These are phyloP conservation scores for Aspergillus coremiiformis DNA, from an alignment of 495 filamentous ascomycete genomes.

Conservation along the genomic window DNA sequence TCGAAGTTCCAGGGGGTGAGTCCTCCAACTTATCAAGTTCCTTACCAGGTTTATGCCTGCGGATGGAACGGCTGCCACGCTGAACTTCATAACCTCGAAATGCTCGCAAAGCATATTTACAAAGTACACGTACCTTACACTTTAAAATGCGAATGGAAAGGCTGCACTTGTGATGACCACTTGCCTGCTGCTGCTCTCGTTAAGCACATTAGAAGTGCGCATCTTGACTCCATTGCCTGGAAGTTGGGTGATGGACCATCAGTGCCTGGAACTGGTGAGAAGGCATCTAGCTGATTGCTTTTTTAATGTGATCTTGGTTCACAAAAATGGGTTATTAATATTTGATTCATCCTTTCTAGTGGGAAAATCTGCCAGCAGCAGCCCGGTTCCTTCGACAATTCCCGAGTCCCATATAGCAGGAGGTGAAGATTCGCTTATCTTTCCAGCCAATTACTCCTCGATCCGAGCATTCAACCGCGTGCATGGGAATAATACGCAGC, in stretches of 20 bases:
- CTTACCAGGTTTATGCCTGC: conserved; percentile 50
- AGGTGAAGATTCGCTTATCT: conserved; percentile 26
- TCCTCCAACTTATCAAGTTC: conserved; percentile 1
- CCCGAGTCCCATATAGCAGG: conserved; percentile 16
- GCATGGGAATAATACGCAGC: conserved; percentile 31
- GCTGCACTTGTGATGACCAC: conserved; percentile 17
- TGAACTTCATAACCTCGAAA: conserved; percentile 67
- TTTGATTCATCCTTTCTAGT: conserved; percentile 11
- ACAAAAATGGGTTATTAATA: conserved; percentile 14
- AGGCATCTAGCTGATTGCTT: conserved; percentile 16
- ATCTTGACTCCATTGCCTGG: conserved; percentile 56
- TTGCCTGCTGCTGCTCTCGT: conserved; percentile 41
- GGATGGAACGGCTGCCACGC: conserved; percentile 58
- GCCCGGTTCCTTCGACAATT: conserved; percentile 15
- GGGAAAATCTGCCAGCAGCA: conserved; percentile 4
- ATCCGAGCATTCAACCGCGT: conserved; percentile 33
- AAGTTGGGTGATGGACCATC: conserved; percentile 58
- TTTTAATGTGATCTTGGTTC: conserved; percentile 3
- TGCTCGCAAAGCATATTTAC: conserved; percentile 58
- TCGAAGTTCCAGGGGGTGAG: conserved; percentile 9
- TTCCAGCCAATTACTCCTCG: conserved; percentile 27
- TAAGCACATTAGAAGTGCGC: conserved; percentile 52
- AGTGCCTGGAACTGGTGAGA: conserved; percentile 42
- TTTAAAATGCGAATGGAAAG: conserved; percentile 30
- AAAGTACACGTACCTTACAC: conserved; percentile 42